A percentile compares a stretch with the other conserved stretches of the same genome.
phyloP scores from a whole-genome alignment of 495 filamentous ascomycete species.

The Podospora australis region DNA sequence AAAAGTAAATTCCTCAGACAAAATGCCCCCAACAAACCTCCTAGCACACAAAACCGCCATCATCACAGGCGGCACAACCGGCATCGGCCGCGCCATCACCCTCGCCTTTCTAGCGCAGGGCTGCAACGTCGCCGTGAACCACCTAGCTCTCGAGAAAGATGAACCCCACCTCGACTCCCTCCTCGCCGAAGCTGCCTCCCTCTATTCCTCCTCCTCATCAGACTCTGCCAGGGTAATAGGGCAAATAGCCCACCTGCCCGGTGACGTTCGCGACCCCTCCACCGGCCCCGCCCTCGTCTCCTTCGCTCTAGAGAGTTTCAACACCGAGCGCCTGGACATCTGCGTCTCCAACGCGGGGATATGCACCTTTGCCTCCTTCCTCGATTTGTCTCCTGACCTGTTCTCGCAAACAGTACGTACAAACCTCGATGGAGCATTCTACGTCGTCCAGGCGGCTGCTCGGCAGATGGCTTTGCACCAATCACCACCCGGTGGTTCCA shows the following conservation, averaged over 20 bases:
- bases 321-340: conserved; percentile 54
- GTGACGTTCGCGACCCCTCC: conserved; percentile 60
- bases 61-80: conserved; percentile 70
- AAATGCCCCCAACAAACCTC: conserved; percentile 43
- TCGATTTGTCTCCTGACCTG: conserved; percentile 60
- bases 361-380: conserved; percentile 76
- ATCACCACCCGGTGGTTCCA: conserved; percentile 58
- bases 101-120: conserved; percentile 66
- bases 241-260: conserved; percentile 51
- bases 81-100: conserved; percentile 70
- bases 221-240: conserved; percentile 28
- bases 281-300: conserved; percentile 54
- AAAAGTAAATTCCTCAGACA: background rate
- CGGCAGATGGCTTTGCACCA: conserved; percentile 65
- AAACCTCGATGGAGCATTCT: conserved; percentile 84
- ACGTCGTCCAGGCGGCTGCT: conserved; percentile 74
- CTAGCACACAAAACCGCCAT: conserved; percentile 64
- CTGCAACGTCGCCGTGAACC: conserved; percentile 63
- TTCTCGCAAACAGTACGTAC: conserved; percentile 60
- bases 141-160: conserved; percentile 54
- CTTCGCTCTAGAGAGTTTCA: conserved; percentile 51
- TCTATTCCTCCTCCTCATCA: conserved; percentile 22
- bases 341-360: conserved; percentile 87
- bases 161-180: conserved; percentile 48
- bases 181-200: conserved; percentile 43